Conservation (phyloP, 805 yeast genomes). For the Candida lessepsii region DNA sequence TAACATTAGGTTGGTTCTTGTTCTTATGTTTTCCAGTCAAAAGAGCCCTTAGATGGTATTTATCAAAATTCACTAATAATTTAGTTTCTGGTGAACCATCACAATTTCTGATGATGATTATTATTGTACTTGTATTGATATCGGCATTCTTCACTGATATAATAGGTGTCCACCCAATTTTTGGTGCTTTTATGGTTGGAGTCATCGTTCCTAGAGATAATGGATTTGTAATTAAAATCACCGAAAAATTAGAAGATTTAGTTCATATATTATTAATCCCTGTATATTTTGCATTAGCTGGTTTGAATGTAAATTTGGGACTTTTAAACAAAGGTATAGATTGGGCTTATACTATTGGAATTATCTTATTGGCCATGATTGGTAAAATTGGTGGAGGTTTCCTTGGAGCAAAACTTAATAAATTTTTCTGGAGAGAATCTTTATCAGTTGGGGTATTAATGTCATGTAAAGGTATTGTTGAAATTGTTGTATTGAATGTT, state of each 20-base stretch:
- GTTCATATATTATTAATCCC: conserved; percentile 73
- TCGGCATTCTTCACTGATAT: conserved; percentile 81
- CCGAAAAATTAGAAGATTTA: conserved; percentile 75
- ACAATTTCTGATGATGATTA: conserved; percentile 54
- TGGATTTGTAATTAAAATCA: conserved; percentile 65
- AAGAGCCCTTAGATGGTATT: conserved; percentile 42
- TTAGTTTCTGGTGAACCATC: conserved; percentile 61
- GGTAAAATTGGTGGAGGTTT: conserved; percentile 71
- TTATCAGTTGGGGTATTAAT: conserved; percentile 74
- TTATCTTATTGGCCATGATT: conserved; percentile 62
- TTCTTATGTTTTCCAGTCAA: conserved; percentile 59
- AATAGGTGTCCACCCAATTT: conserved; percentile 83
- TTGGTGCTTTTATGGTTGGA: conserved; percentile 82
- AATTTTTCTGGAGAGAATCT: conserved; percentile 71
- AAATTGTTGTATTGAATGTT: conserved; percentile 71
- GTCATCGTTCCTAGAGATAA: conserved; percentile 73
- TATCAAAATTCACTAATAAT: conserved; percentile 51
- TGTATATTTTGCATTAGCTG: conserved; percentile 76
- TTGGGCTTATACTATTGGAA: conserved; percentile 76
- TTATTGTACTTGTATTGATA: conserved; percentile 54
- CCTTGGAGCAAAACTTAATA: conserved; percentile 59
- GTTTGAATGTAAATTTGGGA: conserved; percentile 68
- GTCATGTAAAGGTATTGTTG: conserved; percentile 90
- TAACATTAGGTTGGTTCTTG: conserved; percentile 68
- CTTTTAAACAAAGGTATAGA: conserved; percentile 61